Base-by-base conservation (phyloP, 176 grass and related monocot genomes). In the Elymus sibiricus region DNA sequence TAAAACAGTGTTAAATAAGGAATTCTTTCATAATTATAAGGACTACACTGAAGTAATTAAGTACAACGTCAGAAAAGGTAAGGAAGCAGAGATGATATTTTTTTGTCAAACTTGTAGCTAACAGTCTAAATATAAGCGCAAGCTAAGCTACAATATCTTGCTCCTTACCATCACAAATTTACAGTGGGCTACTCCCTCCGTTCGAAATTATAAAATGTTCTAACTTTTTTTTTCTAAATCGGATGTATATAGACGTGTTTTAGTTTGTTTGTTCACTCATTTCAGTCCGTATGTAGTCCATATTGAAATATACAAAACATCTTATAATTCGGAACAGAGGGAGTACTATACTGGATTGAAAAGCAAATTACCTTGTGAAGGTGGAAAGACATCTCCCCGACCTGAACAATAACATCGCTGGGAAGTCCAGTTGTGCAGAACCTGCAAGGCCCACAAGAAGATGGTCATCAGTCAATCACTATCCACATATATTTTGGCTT, bases 381-480 rank as follows among this genome's bases (percentile, higher is more conserved):
- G 79, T 95, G 93, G 88, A 95, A 95, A 75, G 90, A 92, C 88
- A 95, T 95, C 38, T 92, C 88, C 21, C 79, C 85, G 27, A 95
- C 88, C 82, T 92, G 85, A 82, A 95, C 87, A 29, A 70, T 81
- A 87, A 95, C 75, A 86, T 95, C 93, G 22, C 93, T 92, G 29
- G 93, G 85, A 80, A 95, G 90, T 15, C 93, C 93, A 67, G 88
- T 92, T 34, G 90, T 88, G 71, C 93, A 95, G 67, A 88, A 90
- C 93, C 93, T 95, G 78, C 21, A 66, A 77, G 22, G 27, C 79
- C 70, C 77, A 90, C 51, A 86, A 79, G 29, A 59, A 66, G 60
- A 37, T 15, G n/a, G 1, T 3, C 19, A 15, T 78, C 15, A 44
- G 81, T 11, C 11, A 83, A n/a, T 5, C 68, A 62, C 10, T 6